These are phyloP conservation scores for Candida krabiensis DNA, from an alignment of 805 yeast species.

Conservation along the genomic window DNA sequence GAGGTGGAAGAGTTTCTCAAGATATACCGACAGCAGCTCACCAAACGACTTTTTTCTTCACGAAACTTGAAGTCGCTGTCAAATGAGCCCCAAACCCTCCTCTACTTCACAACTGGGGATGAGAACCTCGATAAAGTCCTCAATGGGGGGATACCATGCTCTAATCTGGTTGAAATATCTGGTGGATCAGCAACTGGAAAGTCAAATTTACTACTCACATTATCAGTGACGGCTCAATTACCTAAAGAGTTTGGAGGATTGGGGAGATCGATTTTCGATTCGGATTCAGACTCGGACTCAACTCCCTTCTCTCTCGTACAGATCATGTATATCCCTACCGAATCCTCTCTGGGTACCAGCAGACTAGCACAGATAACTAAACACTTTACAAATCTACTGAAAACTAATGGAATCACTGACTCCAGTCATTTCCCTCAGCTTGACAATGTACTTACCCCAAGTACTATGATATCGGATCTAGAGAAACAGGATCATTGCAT, in stretches of 20 bases:
- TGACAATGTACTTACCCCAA: slow-evolving; percentile 30
- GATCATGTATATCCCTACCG: slow-evolving; percentile 79
- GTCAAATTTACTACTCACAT: slow-evolving; percentile 72
- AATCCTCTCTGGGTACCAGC: slow-evolving; percentile 65
- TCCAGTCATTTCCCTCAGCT: slow-evolving; percentile 32
- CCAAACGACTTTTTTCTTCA: slow-evolving; percentile 1
- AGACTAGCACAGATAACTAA: slow-evolving; percentile 51
- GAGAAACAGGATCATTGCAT: slow-evolving; percentile 75
- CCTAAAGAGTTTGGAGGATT: slow-evolving; percentile 49
- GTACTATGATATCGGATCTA: slow-evolving; percentile 43
- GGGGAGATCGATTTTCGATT: slow-evolving; percentile 29
- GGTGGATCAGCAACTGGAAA: slow-evolving; percentile 90
- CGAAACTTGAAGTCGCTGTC: slow-evolving; percentile 1
- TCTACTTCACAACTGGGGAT: slow-evolving; percentile 53
- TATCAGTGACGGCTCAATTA: slow-evolving; percentile 59
- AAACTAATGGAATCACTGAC: slow-evolving; percentile 36
- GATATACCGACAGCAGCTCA: slow-evolving; percentile 13
- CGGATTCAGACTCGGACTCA: slow-evolving; percentile 2
- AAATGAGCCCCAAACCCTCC: not conserved
- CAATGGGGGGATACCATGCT: slow-evolving; percentile 52
- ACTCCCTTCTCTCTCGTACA: no score
- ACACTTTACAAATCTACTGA: slow-evolving; percentile 29
- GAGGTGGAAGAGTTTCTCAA: slow-evolving; percentile 28
- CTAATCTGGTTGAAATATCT: slow-evolving; percentile 67
- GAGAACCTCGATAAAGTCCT: slow-evolving; percentile 46